These are phyloP conservation scores for Phytophthora fragariae DNA, from an alignment of 352 stramenopile genomes.

Conservation along the genomic window DNA sequence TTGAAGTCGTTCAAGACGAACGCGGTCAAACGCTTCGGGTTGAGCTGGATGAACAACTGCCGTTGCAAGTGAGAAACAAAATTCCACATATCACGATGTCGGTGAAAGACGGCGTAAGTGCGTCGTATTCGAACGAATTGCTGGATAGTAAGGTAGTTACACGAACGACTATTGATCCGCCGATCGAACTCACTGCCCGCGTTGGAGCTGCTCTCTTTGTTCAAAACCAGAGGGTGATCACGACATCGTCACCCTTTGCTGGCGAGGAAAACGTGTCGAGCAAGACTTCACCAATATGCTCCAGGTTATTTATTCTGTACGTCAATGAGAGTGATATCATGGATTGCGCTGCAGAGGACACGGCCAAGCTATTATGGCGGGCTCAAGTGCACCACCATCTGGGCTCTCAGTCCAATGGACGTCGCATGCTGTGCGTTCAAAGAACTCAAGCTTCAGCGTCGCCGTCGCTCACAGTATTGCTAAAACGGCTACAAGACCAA, in stretches of 20 bases:
- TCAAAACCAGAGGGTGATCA: constrained; percentile 51
- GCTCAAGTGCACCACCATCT: constrained; percentile 41
- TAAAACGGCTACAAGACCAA: constrained; percentile 20
- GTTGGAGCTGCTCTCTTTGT: constrained; percentile 48
- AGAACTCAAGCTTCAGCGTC: constrained; percentile 9
- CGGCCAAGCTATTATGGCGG: constrained; percentile 28
- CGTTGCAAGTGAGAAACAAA: constrained; percentile 57
- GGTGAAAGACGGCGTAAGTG: constrained; percentile 47
- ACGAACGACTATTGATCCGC: constrained; percentile 33
- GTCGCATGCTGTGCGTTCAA: constrained; percentile 44
- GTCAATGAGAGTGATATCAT: constrained; percentile 37
- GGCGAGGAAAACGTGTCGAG: not conserved
- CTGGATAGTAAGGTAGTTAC: constrained; percentile 33
- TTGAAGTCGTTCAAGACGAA: constrained; percentile 55
- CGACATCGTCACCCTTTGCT: constrained; percentile 44
- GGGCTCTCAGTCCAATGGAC: constrained; percentile 27
- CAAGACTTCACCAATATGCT: not conserved
- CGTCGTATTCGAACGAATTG: constrained; percentile 77
- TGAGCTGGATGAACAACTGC: constrained; percentile 45
- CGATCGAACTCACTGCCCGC: constrained; percentile 29
- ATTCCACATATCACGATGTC: constrained; percentile 75
- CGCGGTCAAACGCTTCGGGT: constrained; percentile 61
- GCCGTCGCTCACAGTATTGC: constrained; percentile 12
- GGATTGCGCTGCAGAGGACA: not conserved
- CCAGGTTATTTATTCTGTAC: constrained; percentile 44